These are phyloP conservation scores for Eucalyptus marginata DNA, from an alignment of 345 rosid genomes.

Conservation along the genomic window DNA sequence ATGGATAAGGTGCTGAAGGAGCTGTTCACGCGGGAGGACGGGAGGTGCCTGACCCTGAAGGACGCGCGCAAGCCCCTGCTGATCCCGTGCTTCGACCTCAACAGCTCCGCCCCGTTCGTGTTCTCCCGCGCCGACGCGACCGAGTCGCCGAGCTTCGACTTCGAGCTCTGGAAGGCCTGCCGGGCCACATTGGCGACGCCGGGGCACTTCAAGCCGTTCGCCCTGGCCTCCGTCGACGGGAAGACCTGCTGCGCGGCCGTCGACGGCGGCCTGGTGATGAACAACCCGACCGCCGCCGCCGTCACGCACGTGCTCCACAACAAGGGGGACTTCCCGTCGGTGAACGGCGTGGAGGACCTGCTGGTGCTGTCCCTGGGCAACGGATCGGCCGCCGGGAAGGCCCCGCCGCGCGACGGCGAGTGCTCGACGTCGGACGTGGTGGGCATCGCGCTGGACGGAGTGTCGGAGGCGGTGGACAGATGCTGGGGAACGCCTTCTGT, in stretches of 20 bases:
- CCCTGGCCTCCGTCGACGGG: conserved; percentile 61
- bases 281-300: conserved; percentile 92
- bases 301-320: conserved; percentile 95
- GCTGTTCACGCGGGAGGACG: conserved; percentile 50
- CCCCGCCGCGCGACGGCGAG: conserved; percentile 34
- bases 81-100: conserved; percentile 91
- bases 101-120: conserved; percentile 89
- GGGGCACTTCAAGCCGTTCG: conserved; percentile 67
- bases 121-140: conserved; percentile 96
- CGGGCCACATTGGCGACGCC: conserved; percentile 94
- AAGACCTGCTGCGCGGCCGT: conserved; percentile 71
- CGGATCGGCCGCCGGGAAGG: conserved; percentile 27
- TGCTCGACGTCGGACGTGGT: conserved; percentile 70
- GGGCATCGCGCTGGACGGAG: conserved; percentile 75
- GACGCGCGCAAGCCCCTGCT: conserved; percentile 95
- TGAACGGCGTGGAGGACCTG: conserved; percentile 80
- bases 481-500: conserved; percentile 91
- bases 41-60: conserved; percentile 52
- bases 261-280: conserved; percentile 95
- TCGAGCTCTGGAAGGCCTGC: conserved; percentile 85
- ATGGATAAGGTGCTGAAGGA: conserved; percentile 60
- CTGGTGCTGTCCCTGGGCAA: conserved; percentile 78
- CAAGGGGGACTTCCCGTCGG: conserved; percentile 85
- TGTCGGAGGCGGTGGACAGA: conserved; percentile 87
- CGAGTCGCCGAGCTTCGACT: conserved; percentile 82